Conservation (phyloP, 2,329 filamentous ascomycete species). For the Didymella sp. region DNA sequence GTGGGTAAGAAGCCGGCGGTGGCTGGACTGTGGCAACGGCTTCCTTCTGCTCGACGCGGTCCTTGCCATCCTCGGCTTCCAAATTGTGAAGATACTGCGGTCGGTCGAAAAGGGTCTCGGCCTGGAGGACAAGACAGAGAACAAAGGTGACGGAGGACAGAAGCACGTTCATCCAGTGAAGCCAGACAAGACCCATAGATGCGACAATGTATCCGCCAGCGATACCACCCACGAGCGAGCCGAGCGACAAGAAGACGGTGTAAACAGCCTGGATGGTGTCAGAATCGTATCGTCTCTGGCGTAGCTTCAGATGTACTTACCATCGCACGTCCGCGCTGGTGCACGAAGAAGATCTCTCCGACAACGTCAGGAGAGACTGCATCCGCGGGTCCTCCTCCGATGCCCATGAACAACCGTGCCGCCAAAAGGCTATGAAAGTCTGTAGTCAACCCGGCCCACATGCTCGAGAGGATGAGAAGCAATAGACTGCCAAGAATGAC, state of each 20-base stretch:
- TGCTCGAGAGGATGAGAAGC: slow-evolving; percentile 44
- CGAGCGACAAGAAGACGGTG: slow-evolving; percentile 50
- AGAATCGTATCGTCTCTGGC: neutral
- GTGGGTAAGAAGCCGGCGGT: slow-evolving; percentile 26
- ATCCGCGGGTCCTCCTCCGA: slow-evolving; percentile 48
- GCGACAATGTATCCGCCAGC: slow-evolving; percentile 53
- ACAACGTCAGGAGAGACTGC: slow-evolving; percentile 52
- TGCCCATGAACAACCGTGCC: slow-evolving; percentile 50
- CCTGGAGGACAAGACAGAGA: slow-evolving; percentile 47
- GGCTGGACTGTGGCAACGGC: slow-evolving; percentile 12
- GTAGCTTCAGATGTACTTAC: too few relatives aligned
- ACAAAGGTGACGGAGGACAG: slow-evolving; percentile 43
- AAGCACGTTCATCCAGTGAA: slow-evolving; percentile 53
- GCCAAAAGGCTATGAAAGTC: slow-evolving; percentile 48
- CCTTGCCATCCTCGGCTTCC: slow-evolving; percentile 25
- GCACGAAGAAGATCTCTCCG: slow-evolving; percentile 54
- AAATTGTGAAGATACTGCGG: slow-evolving; percentile 19
- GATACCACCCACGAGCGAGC: slow-evolving; percentile 50
- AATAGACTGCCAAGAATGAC: slow-evolving; percentile 48
- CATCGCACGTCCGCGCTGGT: slow-evolving; percentile 52
- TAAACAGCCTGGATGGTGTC: slow-evolving; percentile 47
- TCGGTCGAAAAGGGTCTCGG: slow-evolving; percentile 52
- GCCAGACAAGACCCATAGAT: slow-evolving; percentile 45
- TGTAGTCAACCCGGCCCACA: slow-evolving; percentile 52
- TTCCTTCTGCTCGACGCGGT: slow-evolving; percentile 30